Conservation (phyloP, 2,329 filamentous ascomycete genomes). For the Apiospora rasikravindrae region DNA sequence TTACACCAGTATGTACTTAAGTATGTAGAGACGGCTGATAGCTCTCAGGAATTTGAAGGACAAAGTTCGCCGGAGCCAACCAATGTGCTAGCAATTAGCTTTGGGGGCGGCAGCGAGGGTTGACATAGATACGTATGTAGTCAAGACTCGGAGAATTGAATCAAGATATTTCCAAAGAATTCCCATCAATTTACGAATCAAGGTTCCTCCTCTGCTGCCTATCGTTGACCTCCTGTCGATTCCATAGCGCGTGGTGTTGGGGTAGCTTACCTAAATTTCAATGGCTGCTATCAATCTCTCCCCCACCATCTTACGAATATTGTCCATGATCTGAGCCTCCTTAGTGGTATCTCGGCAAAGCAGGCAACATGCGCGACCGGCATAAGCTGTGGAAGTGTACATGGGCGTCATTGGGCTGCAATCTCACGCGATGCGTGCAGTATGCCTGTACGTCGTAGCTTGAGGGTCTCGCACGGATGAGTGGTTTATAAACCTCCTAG, state of each 20-base stretch:
- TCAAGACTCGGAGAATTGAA: background rate
- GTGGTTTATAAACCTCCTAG: constrained; percentile 1
- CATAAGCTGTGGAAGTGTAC: constrained; percentile 9
- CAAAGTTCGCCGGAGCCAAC: background rate
- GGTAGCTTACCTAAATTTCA: background rate
- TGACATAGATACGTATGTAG: background rate
- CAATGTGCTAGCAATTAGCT: background rate
- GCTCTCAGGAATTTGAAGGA: background rate
- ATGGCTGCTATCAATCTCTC: background rate
- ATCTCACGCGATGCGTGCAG: constrained; percentile 7
- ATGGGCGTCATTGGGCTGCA: constrained; percentile 15
- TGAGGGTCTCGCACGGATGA: background rate
- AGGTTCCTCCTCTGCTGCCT: background rate
- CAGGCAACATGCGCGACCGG: constrained; percentile 15
- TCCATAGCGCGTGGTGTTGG: background rate
- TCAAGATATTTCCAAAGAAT: background rate
- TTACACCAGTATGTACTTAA: background rate
- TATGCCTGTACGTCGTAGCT: constrained; percentile 15
- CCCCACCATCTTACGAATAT: constrained; percentile 1
- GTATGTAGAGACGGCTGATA: background rate
- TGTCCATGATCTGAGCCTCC: constrained; percentile 8
- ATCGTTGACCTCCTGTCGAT: background rate
- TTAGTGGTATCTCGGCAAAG: constrained; percentile 13
- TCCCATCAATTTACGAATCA: background rate
- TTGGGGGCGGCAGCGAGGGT: background rate